Base-by-base conservation (phyloP, 108 stramenopile species). In the Mediolabrus comicus region DNA sequence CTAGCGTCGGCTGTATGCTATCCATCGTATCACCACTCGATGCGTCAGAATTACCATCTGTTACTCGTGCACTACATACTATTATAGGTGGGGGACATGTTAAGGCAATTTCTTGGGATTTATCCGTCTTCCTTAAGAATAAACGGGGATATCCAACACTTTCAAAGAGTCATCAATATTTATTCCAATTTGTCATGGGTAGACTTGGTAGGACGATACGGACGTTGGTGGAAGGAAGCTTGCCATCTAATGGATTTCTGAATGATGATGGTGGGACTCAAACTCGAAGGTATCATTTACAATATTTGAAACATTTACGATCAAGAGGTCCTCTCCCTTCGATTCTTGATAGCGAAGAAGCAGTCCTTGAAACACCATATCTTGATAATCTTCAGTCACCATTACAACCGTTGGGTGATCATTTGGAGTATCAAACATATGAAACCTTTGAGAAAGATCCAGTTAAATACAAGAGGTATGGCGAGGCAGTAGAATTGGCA, bases 371-470 rank as follows among this genome's bases (percentile, higher is more conserved):
- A 74, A 53, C 64, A 1, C 68, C 88, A 0, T 97, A 96, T 69
- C 77, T 90, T 59, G 99, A 99, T 79, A 88, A 82, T 65, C 82
- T 99, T 34, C 99, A 99, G 85, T 84, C 91, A 13, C 98, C 99
- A 9, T 71, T 99, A 26, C 97, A 99, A 74, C 99, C 99, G 12
- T 74, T 99, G 36, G 87, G 82, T 62, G 99, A 99, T 85, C 91
- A 99, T 84, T 86, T 99, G 43, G 98, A 98, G 69, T 95, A 94
- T 67, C 85, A 86, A 55, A 99, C 97, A 36, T 99, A 98, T 79
- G 98, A 98, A 84, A 95, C 91, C 5, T 91, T 98, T 75, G 98
- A 98, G 76, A 89, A 87, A 71, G 97, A 98, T 85, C 97, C 98
- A 3, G 92, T 99, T 59, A 98, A 99, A 71, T 98, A 99, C 71